phyloP scores from a whole-genome alignment of 257 asterid species.

The Nicotiana otophora region DNA sequence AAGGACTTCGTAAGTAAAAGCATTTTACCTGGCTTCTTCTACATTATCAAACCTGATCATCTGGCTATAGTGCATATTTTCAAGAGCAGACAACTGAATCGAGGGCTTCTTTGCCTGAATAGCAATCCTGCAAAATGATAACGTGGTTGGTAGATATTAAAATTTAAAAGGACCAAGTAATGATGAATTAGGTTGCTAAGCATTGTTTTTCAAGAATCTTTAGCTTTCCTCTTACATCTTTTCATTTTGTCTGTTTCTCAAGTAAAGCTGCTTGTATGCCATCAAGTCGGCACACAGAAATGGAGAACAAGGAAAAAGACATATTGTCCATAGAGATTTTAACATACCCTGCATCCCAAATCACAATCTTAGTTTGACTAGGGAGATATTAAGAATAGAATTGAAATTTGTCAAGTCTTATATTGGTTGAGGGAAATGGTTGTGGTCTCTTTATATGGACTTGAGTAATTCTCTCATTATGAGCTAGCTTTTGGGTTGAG shows the following conservation, averaged over 20 bases:
- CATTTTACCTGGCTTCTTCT: constrained; percentile 71
- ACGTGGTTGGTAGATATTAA: background rate
- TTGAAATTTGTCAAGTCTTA: background rate
- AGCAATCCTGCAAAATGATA: constrained; percentile 55
- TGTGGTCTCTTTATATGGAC: no score
- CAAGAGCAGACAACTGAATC: constrained; percentile 75
- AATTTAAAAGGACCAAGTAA: background rate
- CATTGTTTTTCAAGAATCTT: background rate
- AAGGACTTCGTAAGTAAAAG: background rate
- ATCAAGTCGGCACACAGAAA: background rate
- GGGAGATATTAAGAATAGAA: background rate
- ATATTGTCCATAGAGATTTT: background rate
- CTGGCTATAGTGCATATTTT: constrained; percentile 87
- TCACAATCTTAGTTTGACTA: background rate
- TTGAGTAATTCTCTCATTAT: no score
- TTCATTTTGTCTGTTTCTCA: background rate
- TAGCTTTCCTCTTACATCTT: background rate
- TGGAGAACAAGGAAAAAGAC: background rate
- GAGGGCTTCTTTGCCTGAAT: constrained; percentile 46
- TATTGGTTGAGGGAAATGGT: no score
- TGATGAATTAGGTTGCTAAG: background rate
- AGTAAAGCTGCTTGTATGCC: background rate
- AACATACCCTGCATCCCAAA: background rate
- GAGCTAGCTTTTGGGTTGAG: no score
- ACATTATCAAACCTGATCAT: constrained; percentile 89